A percentile compares a stretch with the other conserved stretches of the same genome.
phyloP scores from a whole-genome alignment of 2,329 filamentous ascomycete species.

The Chrysoporthe puriensis region DNA sequence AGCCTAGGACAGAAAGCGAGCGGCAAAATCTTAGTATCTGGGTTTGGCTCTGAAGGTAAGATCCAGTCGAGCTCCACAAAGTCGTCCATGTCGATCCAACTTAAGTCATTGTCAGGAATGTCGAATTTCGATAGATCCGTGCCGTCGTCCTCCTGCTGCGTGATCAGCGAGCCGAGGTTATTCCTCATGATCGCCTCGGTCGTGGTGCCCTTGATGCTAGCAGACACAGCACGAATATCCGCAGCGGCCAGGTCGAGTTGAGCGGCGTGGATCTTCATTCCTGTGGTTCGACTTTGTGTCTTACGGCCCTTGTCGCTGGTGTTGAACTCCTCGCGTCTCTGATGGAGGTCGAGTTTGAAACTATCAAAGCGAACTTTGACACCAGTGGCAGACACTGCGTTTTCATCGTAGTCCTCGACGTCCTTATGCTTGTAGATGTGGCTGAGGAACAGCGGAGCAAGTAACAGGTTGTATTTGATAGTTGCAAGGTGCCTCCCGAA shows the following conservation, averaged over 20 bases:
- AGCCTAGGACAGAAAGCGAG: slow-evolving; percentile 91
- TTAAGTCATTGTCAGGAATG: slow-evolving; percentile 92
- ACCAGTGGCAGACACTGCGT: slow-evolving; percentile 86
- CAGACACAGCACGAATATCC: slow-evolving; percentile 91
- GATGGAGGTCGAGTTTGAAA: slow-evolving; percentile 96
- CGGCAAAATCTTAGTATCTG: slow-evolving; percentile 91
- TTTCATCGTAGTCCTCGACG: slow-evolving; percentile 78
- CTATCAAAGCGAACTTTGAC: slow-evolving; percentile 94
- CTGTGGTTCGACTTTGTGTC: slow-evolving; percentile 79
- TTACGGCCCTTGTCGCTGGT: slow-evolving; percentile 77
- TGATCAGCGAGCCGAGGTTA: slow-evolving; percentile 54
- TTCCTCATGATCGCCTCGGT: slow-evolving; percentile 73
- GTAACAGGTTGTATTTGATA: slow-evolving; percentile 92
- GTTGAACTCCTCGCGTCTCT: slow-evolving; percentile 88
- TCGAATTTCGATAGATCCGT: slow-evolving; percentile 85
- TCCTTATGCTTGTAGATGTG: slow-evolving; percentile 99
- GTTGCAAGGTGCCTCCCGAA: slow-evolving; percentile 97
- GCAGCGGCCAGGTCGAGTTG: slow-evolving; percentile 90
- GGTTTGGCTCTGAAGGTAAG: slow-evolving; percentile 83
- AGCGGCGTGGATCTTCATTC: slow-evolving; percentile 94
- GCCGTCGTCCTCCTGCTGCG: slow-evolving; percentile 58
- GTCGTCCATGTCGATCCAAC: slow-evolving; percentile 99
- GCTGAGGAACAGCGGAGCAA: slow-evolving; percentile 91
- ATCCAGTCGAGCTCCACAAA: slow-evolving; percentile 99
- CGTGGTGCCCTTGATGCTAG: slow-evolving; percentile 81